phyloP scores from a whole-genome alignment of 176 grass and related monocot genomes.

The Paspalum notatum region DNA sequence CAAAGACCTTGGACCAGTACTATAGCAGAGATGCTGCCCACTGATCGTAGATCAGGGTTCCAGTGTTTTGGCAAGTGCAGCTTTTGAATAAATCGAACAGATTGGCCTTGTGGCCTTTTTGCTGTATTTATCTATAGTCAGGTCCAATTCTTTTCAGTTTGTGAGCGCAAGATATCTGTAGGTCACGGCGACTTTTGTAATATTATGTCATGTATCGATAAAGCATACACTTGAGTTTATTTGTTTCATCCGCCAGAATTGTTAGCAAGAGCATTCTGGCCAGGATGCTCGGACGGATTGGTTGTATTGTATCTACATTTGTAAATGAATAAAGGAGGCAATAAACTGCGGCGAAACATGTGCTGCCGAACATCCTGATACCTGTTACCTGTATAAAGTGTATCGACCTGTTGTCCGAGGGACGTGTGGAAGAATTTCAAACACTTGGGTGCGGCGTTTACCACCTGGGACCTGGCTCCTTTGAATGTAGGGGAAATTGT shows the following conservation, averaged over 20 bases:
- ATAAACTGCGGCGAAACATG: slow-evolving; percentile 36
- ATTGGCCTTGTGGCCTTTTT: slow-evolving; percentile 47
- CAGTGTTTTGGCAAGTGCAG: slow-evolving; percentile 47
- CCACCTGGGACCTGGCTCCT: too few relatives aligned
- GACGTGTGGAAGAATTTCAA: too few relatives aligned
- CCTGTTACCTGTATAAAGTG: background rate
- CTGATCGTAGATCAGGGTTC: slow-evolving; percentile 50
- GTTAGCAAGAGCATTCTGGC: slow-evolving; percentile 45
- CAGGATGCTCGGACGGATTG: slow-evolving; percentile 50
- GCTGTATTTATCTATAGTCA: slow-evolving; percentile 57
- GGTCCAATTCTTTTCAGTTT: slow-evolving; percentile 58
- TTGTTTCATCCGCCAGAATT: slow-evolving; percentile 35
- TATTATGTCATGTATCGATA: slow-evolving; percentile 50
- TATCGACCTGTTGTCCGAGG: background rate
- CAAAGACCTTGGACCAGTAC: slow-evolving; percentile 92
- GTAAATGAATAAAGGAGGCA: slow-evolving; percentile 54
- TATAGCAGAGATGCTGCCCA: slow-evolving; percentile 88
- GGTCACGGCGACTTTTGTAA: slow-evolving; percentile 51
- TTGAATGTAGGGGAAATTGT: too few relatives aligned
- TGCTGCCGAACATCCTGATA: background rate
- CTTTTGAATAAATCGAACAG: slow-evolving; percentile 62
- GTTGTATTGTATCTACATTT: slow-evolving; percentile 62
- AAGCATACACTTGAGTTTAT: slow-evolving; percentile 30
- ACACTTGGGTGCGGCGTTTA: background rate
- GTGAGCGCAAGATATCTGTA: slow-evolving; percentile 44